Conservation (phyloP, 2,329 filamentous ascomycete genomes). For the Ustulina deusta region DNA sequence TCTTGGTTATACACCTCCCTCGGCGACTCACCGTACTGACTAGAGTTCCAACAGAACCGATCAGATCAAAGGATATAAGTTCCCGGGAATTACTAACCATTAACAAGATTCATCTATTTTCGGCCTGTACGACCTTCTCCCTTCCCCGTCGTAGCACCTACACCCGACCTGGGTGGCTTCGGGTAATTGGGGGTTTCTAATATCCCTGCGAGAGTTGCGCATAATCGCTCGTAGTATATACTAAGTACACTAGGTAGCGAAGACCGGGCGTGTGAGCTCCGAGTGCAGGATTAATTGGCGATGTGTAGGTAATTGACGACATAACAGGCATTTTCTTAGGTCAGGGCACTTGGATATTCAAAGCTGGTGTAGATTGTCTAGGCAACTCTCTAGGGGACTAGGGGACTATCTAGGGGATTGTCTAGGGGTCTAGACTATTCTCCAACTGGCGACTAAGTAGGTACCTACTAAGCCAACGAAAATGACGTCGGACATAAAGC, state of each 20-base stretch:
- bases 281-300: neutral
- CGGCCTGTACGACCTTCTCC: neutral
- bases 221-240: neutral
- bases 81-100: neutral
- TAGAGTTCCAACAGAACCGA: neutral
- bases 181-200: neutral
- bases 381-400: too few species aligned
- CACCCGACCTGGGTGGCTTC: neutral
- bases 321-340: neutral
- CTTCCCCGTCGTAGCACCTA: neutral
- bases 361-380: neutral
- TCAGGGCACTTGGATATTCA: neutral
- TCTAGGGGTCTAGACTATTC: neutral
- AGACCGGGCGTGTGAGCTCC: neutral
- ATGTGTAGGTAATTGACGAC: neutral
- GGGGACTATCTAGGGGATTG: too few species aligned
- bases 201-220: neutral
- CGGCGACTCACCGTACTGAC: neutral
- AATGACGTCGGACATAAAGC: constrained; percentile 37
- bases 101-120: neutral
- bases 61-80: neutral
- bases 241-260: neutral
- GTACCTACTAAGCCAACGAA: neutral
- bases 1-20: neutral
- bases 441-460: neutral